phyloP scores from a whole-genome alignment of 2,329 filamentous ascomycete species.

The Diaporthe humulicola region DNA sequence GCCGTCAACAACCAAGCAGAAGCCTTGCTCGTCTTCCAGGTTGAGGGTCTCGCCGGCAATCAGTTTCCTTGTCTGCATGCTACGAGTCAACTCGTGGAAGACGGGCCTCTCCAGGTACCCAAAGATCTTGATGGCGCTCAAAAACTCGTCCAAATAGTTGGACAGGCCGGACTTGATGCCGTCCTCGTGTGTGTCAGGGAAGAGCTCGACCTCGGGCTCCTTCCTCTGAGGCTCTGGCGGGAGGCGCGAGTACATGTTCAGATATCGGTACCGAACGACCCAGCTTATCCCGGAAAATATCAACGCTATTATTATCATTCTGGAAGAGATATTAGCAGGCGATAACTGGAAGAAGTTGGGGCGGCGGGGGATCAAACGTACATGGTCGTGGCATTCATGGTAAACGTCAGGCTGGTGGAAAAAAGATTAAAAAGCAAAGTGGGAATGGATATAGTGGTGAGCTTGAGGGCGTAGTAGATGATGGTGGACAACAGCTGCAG shows the following conservation, averaged over 20 bases:
- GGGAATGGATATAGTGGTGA: constrained; percentile 89
- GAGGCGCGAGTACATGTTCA: constrained; percentile 96
- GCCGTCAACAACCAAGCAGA: constrained; percentile 96
- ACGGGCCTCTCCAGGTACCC: constrained; percentile 96
- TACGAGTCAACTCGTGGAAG: constrained; percentile 96
- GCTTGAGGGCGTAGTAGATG: constrained; percentile 84
- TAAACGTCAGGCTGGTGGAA: constrained; percentile 94
- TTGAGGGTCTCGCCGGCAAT: constrained; percentile 96
- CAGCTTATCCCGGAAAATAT: constrained; percentile 90
- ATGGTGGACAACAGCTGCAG: constrained; percentile 70
- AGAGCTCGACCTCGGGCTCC: constrained; percentile 94
- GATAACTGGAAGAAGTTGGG: constrained; percentile 17
- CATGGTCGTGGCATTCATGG: constrained; percentile 98
- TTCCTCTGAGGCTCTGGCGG: constrained; percentile 96
- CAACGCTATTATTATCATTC: constrained; percentile 81
- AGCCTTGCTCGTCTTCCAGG: constrained; percentile 97
- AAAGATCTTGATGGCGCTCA: constrained; percentile 99
- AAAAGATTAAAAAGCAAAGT: constrained; percentile 91
- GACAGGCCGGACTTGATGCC: constrained; percentile 90
- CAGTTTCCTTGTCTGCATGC: constrained; percentile 97
- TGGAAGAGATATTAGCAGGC: constrained; percentile 49
- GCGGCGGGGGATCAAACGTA: constrained; percentile 58
- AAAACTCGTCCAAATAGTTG: constrained; percentile 98
- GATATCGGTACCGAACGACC: constrained; percentile 93
- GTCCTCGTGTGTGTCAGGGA: constrained; percentile 91